Evolutionary conservation across 306 rosid genomes (phyloP), one percentile per base, ranked within the genome.

Genomic region (Corylus avellana): DNA sequence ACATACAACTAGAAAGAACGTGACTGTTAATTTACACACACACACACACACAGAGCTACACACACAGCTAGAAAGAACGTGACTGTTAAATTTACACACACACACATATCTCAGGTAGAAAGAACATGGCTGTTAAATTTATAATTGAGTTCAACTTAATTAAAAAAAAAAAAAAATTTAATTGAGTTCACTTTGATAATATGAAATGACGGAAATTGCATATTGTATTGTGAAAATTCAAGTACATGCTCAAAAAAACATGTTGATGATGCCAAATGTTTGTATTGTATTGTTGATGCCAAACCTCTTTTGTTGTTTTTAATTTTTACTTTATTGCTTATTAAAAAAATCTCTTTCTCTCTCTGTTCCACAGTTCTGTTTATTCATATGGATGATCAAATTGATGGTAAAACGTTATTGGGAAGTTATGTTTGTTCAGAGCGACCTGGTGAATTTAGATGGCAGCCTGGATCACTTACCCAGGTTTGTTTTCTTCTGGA

Each of bases 401-500:
- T 90, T 79, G 98, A 94, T 61, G 95, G 91, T 58, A 89, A 91
- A 80, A 94, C 94, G 77, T 86, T 94, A 79, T 83, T 91, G 49
- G 97, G 98, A 80, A 84, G 93, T 77, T 91, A 91, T 62, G 95
- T 91, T 12, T 87, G 97, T 84, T 83, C 98, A 16, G 97, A 94
- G 78, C 87, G 79, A 78, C 97, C 97, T 27, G 98, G 98, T 74
- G 97, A 94, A 73, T 94, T 92, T 81, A 85, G 89, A 86, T 94
- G 98, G 98, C 98, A 94, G 85, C 98, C 94, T 18, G 97, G 98
- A 61, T 91, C 97, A 27, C 97, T 94, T 83, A 90, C 95, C 27
- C 98, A 94, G 97, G 98, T 94, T 80, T 75, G 84, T 82, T 79
- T 73, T 42, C 9, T 49, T 76, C 8, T 54, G 70, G 20, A 71